Conservation (phyloP, 805 yeast species). For the Pichia eremophila region DNA sequence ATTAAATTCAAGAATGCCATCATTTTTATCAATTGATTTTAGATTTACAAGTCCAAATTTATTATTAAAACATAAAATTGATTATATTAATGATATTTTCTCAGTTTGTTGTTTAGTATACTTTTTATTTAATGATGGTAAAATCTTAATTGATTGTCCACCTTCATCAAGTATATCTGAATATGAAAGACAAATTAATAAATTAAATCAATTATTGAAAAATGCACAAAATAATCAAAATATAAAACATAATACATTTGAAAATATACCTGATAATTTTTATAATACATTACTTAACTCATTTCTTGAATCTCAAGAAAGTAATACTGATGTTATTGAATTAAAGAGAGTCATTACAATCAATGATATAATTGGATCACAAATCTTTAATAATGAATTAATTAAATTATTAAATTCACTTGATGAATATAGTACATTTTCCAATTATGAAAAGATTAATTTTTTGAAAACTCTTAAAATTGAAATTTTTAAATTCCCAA, state of each 20-base stretch:
- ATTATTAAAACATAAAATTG: slow-evolving; percentile 52
- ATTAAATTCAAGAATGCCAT: slow-evolving; percentile 67
- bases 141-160: slow-evolving; percentile 35
- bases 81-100: slow-evolving; percentile 70
- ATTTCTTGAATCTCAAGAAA: slow-evolving; percentile 36
- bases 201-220: slow-evolving; percentile 24
- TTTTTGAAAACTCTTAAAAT: slow-evolving; percentile 58
- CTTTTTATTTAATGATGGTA: slow-evolving; percentile 46
- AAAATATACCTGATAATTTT: slow-evolving; percentile 52
- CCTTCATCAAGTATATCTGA: slow-evolving; percentile 32
- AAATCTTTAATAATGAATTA: slow-evolving; percentile 73
- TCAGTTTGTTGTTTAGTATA: slow-evolving; percentile 72
- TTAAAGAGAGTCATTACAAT: slow-evolving; percentile 32
- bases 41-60: slow-evolving; percentile 83
- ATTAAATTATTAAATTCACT: slow-evolving; percentile 71
- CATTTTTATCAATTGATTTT: slow-evolving; percentile 57
- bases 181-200: slow-evolving; percentile 46
- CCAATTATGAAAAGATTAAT: slow-evolving; percentile 52
- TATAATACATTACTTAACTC: slow-evolving; percentile 41
- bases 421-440: slow-evolving; percentile 74
- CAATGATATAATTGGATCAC: slow-evolving; percentile 60
- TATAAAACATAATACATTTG: slow-evolving; percentile 36
- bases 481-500: slow-evolving; percentile 50
- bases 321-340: slow-evolving; percentile 24
- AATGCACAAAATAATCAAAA: slow-evolving; percentile 26